Conservation (phyloP, 2,329 filamentous ascomycete genomes). For the Daldinia sp. region DNA sequence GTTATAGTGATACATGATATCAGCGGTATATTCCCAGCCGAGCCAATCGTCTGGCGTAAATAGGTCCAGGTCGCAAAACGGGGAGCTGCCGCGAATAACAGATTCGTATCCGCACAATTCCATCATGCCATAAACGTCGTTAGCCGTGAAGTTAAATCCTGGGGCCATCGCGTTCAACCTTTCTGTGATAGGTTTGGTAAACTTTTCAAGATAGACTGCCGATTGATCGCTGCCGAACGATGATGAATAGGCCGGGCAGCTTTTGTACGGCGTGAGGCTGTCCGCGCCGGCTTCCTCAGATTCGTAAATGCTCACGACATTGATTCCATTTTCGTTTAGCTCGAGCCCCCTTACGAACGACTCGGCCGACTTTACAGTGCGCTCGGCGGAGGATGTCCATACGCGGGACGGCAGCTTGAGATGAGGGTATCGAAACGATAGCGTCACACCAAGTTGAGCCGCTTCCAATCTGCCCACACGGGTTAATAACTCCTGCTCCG, state of each 20-base stretch:
- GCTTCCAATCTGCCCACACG: slow-evolving; percentile 68
- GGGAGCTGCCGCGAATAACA: slow-evolving; percentile 67
- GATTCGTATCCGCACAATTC: slow-evolving; percentile 72
- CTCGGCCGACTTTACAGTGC: slow-evolving; percentile 66
- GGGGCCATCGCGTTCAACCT: slow-evolving; percentile 62
- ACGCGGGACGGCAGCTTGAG: slow-evolving; percentile 62
- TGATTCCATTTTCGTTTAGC: slow-evolving; percentile 59
- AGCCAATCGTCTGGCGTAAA: slow-evolving; percentile 71
- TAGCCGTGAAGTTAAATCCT: slow-evolving; percentile 68
- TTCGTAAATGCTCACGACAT: slow-evolving; percentile 64
- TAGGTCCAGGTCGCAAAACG: slow-evolving; percentile 66
- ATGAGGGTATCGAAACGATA: slow-evolving; percentile 65
- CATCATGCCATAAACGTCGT: slow-evolving; percentile 72
- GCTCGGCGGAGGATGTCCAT: slow-evolving; percentile 70
- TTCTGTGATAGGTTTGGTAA: slow-evolving; percentile 67
- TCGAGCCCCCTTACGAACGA: slow-evolving; percentile 66
- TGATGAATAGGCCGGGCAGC: slow-evolving; percentile 67
- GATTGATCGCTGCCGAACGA: slow-evolving; percentile 63
- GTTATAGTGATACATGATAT: slow-evolving; percentile 72
- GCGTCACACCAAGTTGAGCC: slow-evolving; percentile 64
- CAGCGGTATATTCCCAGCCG: slow-evolving; percentile 71
- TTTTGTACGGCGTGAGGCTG: slow-evolving; percentile 69
- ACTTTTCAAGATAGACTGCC: slow-evolving; percentile 58
- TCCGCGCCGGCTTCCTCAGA: slow-evolving; percentile 65
- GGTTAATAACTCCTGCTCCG: slow-evolving; percentile 67